Evolutionary conservation across 2,329 filamentous ascomycete species (phyloP), one percentile per base, ranked within the genome.

Genomic region (Paracamarosporium sp.): DNA sequence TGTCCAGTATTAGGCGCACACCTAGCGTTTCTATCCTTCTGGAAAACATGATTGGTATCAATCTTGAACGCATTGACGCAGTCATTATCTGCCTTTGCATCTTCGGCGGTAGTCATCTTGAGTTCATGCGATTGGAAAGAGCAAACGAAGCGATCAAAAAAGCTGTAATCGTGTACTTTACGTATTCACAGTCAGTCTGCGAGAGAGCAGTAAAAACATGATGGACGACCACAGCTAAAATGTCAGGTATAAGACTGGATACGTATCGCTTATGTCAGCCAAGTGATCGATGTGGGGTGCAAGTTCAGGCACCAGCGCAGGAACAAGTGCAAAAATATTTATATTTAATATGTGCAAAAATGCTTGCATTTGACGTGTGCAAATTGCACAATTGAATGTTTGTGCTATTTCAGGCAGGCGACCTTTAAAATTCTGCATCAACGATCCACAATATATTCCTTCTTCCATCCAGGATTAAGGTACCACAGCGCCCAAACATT

Each of bases 11-110:
- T 38, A 25, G 50, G 36, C 1, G 40, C 50, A 17, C 50, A 52
- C 24, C 11, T 43, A 15, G 9, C 20, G 13, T 52, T 52, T 8
- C 50, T 25, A 15, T 52, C 50, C 17, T 52, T 52, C 25, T 52
- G 50, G 9, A 52, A 38, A 4, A 44, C 50, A 11, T 43, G 33
- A n/a, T 43, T 43, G 25, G 40, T 44, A 1, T 52, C 50, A 20
- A 41, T 33, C 22, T 43, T 52, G 36, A 52, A 44, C 13, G 50
- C 50, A 28, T 52, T 52, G 25, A 52, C 33, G 13, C 22, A 27
- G 13, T 50, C 46, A 12, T 50, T 50, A 24, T 50, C 46, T 50
- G 46, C 33, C 13, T n/a, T 25, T 24, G 40, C 24, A 43, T 43
- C 40, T 24, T 24, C 20, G 35, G 15, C 35, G 35, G n/a, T 17